Evolutionary conservation across 352 stramenopile genomes (phyloP), one percentile per base, ranked within the genome.

Genomic region (Phytophthora brassicae): DNA sequence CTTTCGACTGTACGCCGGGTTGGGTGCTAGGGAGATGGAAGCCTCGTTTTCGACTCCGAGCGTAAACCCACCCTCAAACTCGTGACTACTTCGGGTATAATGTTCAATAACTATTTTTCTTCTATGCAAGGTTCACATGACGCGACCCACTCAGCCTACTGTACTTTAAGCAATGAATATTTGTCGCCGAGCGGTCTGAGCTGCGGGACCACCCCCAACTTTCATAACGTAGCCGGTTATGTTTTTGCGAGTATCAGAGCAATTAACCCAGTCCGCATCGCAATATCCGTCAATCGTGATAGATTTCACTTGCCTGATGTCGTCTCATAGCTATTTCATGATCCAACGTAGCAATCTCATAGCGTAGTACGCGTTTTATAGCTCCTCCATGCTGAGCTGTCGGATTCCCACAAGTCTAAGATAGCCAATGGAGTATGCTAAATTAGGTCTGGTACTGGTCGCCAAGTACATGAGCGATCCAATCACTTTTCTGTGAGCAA

Each of bases 1-100:
- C 2, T 36, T 35, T 47, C 49, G 47, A 24, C 49, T 56, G 14
- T 56, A 56, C 9, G 23, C 36, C 7, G 49, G 49, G 14, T 47
- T 47, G 26, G 17, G 16, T 28, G 49, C 23, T 3, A 56, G 17
- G 6, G n/a, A 14, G 6, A 38, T 26, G 2, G 35, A 35, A 5
- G 49, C n/a, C 28, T 36, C 19, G n/a, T 28, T 56, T 23, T 56
- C 49, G 14, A 56, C 33, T 4, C 35, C 49, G 8, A 47, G 31
- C 2, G 14, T 23, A 14, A 24, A n/a, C 3, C 8, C 11, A 38
- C 31, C 31, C 2, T 4, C 3, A 38, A 16, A 12, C 16, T 38
- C 11, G n/a, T n/a, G n/a, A n/a, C n/a, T n/a, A n/a, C n/a, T n/a
- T 38, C 26, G 11, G 23, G 45, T 14, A 52, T 6, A 11, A 52